Percentiles rank a stretch among this genome's conserved stretches.
phyloP scores from a whole-genome alignment of 1,284 basidiomycete genomes.

The Tilletia caries region DNA sequence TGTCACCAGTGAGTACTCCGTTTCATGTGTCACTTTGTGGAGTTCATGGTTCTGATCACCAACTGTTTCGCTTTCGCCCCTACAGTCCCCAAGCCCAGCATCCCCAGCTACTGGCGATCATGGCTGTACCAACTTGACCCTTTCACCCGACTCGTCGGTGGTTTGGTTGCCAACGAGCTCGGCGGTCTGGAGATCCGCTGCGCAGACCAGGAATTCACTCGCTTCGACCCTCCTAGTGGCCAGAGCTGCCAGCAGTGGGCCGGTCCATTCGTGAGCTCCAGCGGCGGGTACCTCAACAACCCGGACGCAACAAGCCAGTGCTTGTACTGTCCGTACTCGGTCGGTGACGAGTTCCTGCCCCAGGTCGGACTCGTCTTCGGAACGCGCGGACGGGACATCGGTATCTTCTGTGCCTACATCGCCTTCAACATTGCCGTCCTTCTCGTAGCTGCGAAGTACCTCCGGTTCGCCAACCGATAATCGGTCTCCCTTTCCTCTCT shows the following conservation, averaged over 20 bases:
- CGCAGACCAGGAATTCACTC: slow-evolving; percentile 62
- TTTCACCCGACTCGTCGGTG: slow-evolving; percentile 43
- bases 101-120: slow-evolving; percentile 6
- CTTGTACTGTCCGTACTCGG: slow-evolving; percentile 69
- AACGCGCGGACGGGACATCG: slow-evolving; percentile 35
- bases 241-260: slow-evolving; percentile 67
- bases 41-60: background rate
- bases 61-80: background rate
- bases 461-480: slow-evolving; percentile 21
- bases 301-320: slow-evolving; percentile 63
- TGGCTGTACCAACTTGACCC: slow-evolving; percentile 17
- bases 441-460: slow-evolving; percentile 31
- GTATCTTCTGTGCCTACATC: slow-evolving; percentile 39
- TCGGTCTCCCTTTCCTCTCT: too few relatives aligned
- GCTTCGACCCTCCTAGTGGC: slow-evolving; percentile 68
- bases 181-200: slow-evolving; percentile 70
- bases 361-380: slow-evolving; percentile 68
- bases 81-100: background rate
- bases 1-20: slow-evolving; percentile 56
- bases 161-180: slow-evolving; percentile 76
- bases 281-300: slow-evolving; percentile 79
- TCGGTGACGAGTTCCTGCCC: slow-evolving; percentile 69
- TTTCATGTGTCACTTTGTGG: background rate
- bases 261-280: slow-evolving; percentile 54
- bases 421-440: slow-evolving; percentile 34